Conservation (phyloP, 2,329 filamentous ascomycete genomes). For the Phyllosticta ampelicida region DNA sequence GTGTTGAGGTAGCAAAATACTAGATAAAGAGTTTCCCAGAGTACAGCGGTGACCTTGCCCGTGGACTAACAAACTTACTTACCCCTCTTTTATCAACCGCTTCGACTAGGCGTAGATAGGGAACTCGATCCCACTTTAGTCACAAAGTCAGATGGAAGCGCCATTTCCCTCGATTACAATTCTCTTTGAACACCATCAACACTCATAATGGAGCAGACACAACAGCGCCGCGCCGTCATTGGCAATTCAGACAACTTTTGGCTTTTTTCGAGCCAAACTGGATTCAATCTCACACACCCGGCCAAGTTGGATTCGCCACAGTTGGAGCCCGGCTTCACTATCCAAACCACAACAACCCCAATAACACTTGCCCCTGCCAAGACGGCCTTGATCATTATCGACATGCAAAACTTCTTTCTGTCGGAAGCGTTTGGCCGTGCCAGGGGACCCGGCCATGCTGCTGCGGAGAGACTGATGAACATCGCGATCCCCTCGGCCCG, state of each 20-base stretch:
- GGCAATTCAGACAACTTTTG: conserved; percentile 35
- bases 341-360: conserved; percentile 19
- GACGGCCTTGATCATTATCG: conserved; percentile 31
- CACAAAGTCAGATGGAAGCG: not conserved
- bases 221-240: conserved; percentile 28
- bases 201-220: not conserved
- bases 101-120: not conserved
- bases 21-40: too few relatives aligned
- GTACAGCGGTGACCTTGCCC: too few relatives aligned
- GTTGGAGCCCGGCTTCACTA: conserved; percentile 12
- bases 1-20: too few relatives aligned
- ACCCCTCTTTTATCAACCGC: not conserved
- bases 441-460: conserved; percentile 16
- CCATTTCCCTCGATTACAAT: too few relatives aligned
- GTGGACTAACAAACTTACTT: not conserved
- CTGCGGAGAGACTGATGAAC: conserved; percentile 21
- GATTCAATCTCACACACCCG: conserved; percentile 39
- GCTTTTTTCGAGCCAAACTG: conserved; percentile 32
- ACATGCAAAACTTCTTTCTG: conserved; percentile 37
- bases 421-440: conserved; percentile 17
- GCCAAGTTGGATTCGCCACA: conserved; percentile 18
- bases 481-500: conserved; percentile 30
- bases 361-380: conserved; percentile 26
- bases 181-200: not conserved
- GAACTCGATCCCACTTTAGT: not conserved